These are phyloP conservation scores for Clavariopsis aquatica DNA, from an alignment of 495 filamentous ascomycete species.

Conservation along the genomic window DNA sequence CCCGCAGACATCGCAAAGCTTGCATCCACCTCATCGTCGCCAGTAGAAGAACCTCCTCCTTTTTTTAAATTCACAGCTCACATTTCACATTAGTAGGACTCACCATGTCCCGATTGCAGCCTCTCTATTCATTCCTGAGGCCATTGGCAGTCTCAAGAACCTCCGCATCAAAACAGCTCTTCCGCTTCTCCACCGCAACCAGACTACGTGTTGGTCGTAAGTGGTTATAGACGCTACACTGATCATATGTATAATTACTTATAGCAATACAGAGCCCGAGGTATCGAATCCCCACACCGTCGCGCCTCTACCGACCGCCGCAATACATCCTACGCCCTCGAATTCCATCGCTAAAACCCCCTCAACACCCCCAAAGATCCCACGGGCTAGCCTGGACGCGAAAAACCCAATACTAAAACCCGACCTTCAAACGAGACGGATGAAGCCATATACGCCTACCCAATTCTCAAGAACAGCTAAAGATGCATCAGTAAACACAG, in stretches of 20 bases:
- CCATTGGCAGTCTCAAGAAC: conserved; percentile 40
- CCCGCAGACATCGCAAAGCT: conserved; percentile 7
- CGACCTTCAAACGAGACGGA: not conserved
- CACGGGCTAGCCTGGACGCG: conserved; percentile 17
- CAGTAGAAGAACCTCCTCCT: not conserved
- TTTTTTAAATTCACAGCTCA: conserved; percentile 2
- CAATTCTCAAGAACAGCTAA: not conserved
- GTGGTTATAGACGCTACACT: not conserved
- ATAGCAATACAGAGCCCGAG: conserved; percentile 11
- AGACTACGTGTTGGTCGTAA: conserved; percentile 37
- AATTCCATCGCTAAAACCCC: conserved; percentile 35
- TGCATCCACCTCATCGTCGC: not conserved
- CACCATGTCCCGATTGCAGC: conserved; percentile 34
- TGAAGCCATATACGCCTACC: not conserved
- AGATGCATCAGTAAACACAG: not conserved
- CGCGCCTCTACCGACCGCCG: conserved; percentile 13
- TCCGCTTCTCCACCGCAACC: conserved; percentile 41
- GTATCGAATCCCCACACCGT: conserved; percentile 5
- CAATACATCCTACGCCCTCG: conserved; percentile 4
- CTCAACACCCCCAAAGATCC: conserved; percentile 22
- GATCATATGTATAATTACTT: conserved; percentile 9
- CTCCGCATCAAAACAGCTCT: conserved; percentile 37
- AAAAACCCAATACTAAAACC: not conserved
- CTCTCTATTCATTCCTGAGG: conserved; percentile 42
- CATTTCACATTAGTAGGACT: not conserved